Base-by-base conservation (phyloP, 805 yeast genomes). In the Debaryomyces tyrocola region DNA sequence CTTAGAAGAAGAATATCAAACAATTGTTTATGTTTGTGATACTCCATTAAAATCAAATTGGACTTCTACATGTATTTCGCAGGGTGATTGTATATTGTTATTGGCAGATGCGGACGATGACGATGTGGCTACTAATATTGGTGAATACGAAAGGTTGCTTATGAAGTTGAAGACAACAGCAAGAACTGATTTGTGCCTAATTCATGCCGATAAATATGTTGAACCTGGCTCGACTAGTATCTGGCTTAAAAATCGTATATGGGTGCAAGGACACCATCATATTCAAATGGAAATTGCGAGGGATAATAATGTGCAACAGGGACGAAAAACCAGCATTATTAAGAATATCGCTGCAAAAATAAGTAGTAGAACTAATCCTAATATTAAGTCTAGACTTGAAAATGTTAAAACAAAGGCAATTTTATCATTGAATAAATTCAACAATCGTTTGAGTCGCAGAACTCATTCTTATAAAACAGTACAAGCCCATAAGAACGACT, bases 241-340 rank as follows among this genome's bases (percentile, higher is more conserved):
- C 41, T 92, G 98, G 98, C 73, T 94, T 41, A 87, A 86, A 56
- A 81, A 80, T 48, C 72, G 99, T 51, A 78, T 83, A 1, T 94
- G 98, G 98, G 90, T 94, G 3, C 89, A 89, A 52, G 82, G 90
- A 0, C 97, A 92, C 60, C 97, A 94, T 62, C 98, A 92, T 62
- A 80, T 92, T 11, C 95, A 89, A 55, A 83, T 91, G 82, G 70
- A 66, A 24, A 58, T 72, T 15, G 50, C 57, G 0, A 55, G 60
- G 15, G 62, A 58, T 20, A 43, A 52, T 11, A 43, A 56, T 45
- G 54, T 48, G 20, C 45, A 60, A 46, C 46, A 36, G 29, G 20
- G n/a, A 6, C 48, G 57, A 54, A 49, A 62, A 51, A 51, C 56
- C 11, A 56, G 54, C 40, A 43, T 70, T 10, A 57, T 72, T 7